Base-by-base conservation (phyloP, 108 stramenopile genomes). In the Nitzschia sp. region DNA sequence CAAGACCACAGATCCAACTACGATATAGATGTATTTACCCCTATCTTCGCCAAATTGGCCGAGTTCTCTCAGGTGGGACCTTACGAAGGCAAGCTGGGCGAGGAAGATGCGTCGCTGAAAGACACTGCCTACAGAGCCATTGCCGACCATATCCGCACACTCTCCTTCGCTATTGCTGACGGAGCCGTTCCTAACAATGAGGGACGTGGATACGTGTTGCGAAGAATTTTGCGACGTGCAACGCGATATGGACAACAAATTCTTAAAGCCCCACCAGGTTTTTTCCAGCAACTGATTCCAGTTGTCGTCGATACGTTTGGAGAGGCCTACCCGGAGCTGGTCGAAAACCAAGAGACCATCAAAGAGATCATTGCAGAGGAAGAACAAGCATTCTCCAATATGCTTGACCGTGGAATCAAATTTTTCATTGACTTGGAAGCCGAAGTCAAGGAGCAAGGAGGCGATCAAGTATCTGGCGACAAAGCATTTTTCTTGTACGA, bases 121-220 rank as follows among this genome's bases (percentile, higher is more conserved):
- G 98, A 99, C 83, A 99, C 96, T 66, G 98, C 98, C 31, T 99
- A 99, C 75, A 85, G 98, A 9, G 98, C 95, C 35, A 88, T 98
- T 53, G 97, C 97, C 45, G 98, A 99, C 85, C 98, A 99, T 71
- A 96, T 93, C 29, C 84, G 98, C 26, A 96, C 96, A 3, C 80
- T 99, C 33, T 77, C 81, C 2, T 96, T 98, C 67, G 98, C 98
- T 46, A 86, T 99, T 81, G 93, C 97, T 21, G 98, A 99, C 81
- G 98, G 98, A 3, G 96, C 94, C 23, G 87, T 93, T 32, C 97
- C 97, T 3, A 93, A 83, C 66, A 97, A 96, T 76, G 97, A 97
- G 64, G 98, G 98, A 16, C 76, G 98, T 33, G 98, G 98, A 3
- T 98, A 99, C 76, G 98, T 98, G 4, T 73, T 99, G 48, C 69